A percentile compares a stretch with the other conserved stretches of the same genome.
Evolutionary conservation across 1,284 basidiomycete species (phyloP).

Genomic region (Ceratobasidium theobromae): DNA sequence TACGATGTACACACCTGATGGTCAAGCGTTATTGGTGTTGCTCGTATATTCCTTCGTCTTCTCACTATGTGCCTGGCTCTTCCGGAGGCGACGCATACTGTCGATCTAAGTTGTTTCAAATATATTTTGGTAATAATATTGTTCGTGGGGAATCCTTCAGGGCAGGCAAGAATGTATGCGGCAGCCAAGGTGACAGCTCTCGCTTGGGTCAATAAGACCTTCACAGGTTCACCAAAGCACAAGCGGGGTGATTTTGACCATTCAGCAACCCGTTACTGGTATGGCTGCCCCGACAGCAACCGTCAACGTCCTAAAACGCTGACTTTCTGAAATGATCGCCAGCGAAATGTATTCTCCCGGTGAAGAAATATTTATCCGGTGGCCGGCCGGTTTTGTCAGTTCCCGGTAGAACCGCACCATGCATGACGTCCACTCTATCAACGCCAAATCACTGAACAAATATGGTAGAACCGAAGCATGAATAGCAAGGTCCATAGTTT

Average conservation of each 20-base stretch:
- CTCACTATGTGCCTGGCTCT: conserved; percentile 61
- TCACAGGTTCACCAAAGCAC: too few species aligned
- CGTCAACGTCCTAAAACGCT: too few species aligned
- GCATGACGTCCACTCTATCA: too few species aligned
- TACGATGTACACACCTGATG: conserved; percentile 77
- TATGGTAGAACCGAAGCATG: neutral
- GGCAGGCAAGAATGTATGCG: neutral
- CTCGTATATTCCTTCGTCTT: conserved; percentile 61
- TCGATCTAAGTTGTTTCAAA: conserved; percentile 5
- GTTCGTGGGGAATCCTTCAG: neutral
- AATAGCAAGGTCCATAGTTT: neutral
- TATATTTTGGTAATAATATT: neutral
- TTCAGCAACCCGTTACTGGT: too few species aligned
- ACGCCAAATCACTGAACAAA: neutral
- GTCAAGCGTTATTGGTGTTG: conserved; percentile 65
- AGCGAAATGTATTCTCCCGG: neutral
- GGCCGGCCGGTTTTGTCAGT: neutral
- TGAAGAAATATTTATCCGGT: neutral
- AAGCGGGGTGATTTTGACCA: too few species aligned
- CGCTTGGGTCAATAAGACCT: too few species aligned
- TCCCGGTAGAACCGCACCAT: too few species aligned
- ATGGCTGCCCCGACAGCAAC: too few species aligned
- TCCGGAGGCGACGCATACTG: conserved; percentile 44
- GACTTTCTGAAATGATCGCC: neutral
- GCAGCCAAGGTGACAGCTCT: too few species aligned